Evolutionary conservation across 495 filamentous ascomycete species (phyloP).

Genomic region (Halenospora varia): DNA sequence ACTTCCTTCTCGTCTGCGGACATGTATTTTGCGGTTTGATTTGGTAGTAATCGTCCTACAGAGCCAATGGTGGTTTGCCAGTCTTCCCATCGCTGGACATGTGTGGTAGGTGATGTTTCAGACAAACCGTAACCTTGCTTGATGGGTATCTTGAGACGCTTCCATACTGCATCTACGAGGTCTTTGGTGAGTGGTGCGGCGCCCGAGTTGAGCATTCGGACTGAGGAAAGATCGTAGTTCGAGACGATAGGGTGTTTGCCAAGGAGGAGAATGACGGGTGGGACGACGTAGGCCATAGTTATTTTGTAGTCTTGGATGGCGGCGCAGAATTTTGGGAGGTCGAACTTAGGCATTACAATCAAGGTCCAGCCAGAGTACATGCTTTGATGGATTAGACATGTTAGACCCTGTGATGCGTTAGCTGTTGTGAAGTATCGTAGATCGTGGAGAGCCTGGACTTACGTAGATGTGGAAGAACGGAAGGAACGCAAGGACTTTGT

Average conservation of each 20-base stretch:
- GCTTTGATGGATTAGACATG: slow-evolving; percentile 56
- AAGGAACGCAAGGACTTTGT: slow-evolving; percentile 74
- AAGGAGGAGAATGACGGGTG: slow-evolving; percentile 78
- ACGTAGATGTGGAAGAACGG: slow-evolving; percentile 92
- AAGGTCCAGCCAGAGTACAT: slow-evolving; percentile 65
- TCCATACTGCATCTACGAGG: slow-evolving; percentile 73
- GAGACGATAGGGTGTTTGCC: slow-evolving; percentile 70
- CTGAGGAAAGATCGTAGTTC: slow-evolving; percentile 73
- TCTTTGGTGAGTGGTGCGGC: slow-evolving; percentile 86
- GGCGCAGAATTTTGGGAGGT: slow-evolving; percentile 71
- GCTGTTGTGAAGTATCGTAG: slow-evolving; percentile 21
- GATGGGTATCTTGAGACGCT: slow-evolving; percentile 66
- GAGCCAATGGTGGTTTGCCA: slow-evolving; percentile 77
- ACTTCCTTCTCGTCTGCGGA: slow-evolving; percentile 46
- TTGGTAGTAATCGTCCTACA: slow-evolving; percentile 76
- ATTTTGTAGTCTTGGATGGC: slow-evolving; percentile 70
- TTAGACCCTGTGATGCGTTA: slow-evolving; percentile 53
- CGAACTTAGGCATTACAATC: slow-evolving; percentile 80
- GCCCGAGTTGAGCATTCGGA: slow-evolving; percentile 85
- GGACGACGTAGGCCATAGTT: slow-evolving; percentile 79
- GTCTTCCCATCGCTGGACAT: slow-evolving; percentile 63
- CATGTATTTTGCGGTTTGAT: slow-evolving; percentile 82
- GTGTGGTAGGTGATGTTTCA: slow-evolving; percentile 50
- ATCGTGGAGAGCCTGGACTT: neutral
- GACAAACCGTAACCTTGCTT: slow-evolving; percentile 58